Evolutionary conservation across 129 eudicot species (phyloP).

Genomic region (Pulicaria dysenterica): DNA sequence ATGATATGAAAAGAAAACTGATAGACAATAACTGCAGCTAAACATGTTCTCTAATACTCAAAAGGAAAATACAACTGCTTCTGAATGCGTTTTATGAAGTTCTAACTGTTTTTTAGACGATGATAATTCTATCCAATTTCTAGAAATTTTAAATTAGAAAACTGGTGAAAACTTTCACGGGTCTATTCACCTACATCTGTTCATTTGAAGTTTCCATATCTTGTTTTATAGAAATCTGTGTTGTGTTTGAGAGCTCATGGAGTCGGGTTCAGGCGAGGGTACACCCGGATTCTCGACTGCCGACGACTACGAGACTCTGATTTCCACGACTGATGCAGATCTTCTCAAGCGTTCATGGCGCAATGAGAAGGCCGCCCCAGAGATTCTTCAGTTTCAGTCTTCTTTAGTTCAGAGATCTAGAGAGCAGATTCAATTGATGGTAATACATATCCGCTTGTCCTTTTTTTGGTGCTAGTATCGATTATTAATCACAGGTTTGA

Average conservation of each 20-base stretch:
- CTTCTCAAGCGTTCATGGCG: slow-evolving; percentile 81
- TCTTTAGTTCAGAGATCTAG: slow-evolving; percentile 66
- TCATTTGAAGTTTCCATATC: not conserved
- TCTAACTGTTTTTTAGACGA: no score
- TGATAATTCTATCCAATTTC: no score
- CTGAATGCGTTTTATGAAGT: no score
- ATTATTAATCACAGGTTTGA: no score
- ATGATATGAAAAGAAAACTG: no score
- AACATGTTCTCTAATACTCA: no score
- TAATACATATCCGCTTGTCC: slow-evolving; percentile 5
- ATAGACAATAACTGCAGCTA: no score
- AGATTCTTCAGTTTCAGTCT: slow-evolving; percentile 59
- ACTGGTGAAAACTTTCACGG: no score
- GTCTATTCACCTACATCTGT: not conserved
- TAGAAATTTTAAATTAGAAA: no score
- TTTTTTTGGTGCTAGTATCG: not conserved
- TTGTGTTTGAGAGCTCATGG: slow-evolving; percentile 37
- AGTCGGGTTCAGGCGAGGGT: slow-evolving; percentile 45
- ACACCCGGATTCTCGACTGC: slow-evolving; percentile 20
- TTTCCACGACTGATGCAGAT: slow-evolving; percentile 76
- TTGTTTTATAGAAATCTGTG: not conserved
- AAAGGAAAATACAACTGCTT: no score
- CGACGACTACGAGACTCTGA: slow-evolving; percentile 63
- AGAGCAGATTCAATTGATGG: slow-evolving; percentile 79
- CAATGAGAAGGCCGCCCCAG: slow-evolving; percentile 86